phyloP scores from a whole-genome alignment of 495 filamentous ascomycete species.

The Xanthoparmelia taractica region DNA sequence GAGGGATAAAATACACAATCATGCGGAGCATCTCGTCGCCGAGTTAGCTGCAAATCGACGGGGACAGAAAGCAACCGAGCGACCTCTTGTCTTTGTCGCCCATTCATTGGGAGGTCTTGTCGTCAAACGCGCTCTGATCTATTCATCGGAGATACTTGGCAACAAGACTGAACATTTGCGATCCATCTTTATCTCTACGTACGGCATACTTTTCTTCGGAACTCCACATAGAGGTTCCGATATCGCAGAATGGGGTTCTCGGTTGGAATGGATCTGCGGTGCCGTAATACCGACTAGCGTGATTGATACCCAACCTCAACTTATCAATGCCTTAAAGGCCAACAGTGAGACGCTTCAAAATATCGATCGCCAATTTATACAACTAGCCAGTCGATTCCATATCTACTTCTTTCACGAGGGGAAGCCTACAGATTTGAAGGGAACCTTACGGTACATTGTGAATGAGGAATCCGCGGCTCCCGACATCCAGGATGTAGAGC shows the following conservation, averaged over 20 bases:
- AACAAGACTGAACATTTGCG: constrained; percentile 85
- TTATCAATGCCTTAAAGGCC: constrained; percentile 62
- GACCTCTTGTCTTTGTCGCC: constrained; percentile 25
- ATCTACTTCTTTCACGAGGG: constrained; percentile 68
- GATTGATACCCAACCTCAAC: constrained; percentile 59
- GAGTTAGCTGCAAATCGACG: not conserved
- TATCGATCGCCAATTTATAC: constrained; percentile 71
- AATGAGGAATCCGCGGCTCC: constrained; percentile 69
- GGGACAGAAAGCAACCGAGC: not conserved
- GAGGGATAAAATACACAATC: constrained; percentile 66
- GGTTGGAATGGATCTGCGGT: constrained; percentile 65
- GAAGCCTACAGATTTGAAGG: constrained; percentile 51
- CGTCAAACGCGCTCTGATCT: constrained; percentile 14
- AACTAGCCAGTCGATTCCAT: constrained; percentile 62
- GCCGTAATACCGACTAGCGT: constrained; percentile 26
- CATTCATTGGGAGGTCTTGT: constrained; percentile 26
- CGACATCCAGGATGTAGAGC: constrained; percentile 64
- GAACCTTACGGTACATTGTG: constrained; percentile 54
- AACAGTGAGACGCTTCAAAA: constrained; percentile 73
- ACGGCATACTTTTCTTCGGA: constrained; percentile 30
- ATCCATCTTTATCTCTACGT: constrained; percentile 59
- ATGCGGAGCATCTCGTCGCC: constrained; percentile 58
- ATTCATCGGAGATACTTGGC: not conserved
- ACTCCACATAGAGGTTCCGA: constrained; percentile 40
- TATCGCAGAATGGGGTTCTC: constrained; percentile 63